Evolutionary conservation across 495 filamentous ascomycete species (phyloP).

Genomic region (Amorphotheca resinae): DNA sequence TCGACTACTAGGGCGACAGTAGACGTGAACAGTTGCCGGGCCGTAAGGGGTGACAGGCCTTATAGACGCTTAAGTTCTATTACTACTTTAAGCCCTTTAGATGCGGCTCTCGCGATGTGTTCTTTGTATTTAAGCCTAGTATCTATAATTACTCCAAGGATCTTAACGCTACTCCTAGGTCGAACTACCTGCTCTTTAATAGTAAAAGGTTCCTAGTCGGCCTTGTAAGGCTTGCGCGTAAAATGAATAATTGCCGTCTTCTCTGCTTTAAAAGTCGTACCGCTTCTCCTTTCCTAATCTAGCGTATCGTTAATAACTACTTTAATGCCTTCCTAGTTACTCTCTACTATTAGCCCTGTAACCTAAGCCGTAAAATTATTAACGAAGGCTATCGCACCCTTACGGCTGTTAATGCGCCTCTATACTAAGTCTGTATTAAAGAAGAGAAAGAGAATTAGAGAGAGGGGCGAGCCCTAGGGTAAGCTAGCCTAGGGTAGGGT

Average conservation of each 20-base stretch:
- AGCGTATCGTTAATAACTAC: background rate
- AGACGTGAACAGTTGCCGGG: constrained; percentile 23
- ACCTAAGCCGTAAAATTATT: background rate
- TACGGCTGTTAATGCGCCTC: background rate
- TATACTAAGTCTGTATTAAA: background rate
- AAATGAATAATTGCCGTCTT: background rate
- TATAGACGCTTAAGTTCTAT: constrained; percentile 24
- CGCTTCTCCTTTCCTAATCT: background rate
- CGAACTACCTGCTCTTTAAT: background rate
- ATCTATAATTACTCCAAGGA: background rate
- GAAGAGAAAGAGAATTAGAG: background rate
- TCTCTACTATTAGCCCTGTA: background rate
- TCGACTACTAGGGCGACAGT: constrained; percentile 25
- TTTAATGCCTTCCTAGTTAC: background rate
- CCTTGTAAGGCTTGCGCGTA: background rate
- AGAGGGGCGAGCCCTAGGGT: background rate
- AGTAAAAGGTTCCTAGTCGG: background rate
- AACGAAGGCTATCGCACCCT: background rate
- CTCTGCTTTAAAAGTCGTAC: background rate
- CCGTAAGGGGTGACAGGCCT: constrained; percentile 21
- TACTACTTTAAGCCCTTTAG: constrained; percentile 23
- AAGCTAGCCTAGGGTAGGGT: constrained; percentile 11
- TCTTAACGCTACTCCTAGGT: background rate
- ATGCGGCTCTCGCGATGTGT: constrained; percentile 9
- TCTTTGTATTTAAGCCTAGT: background rate